Evolutionary conservation across 2,329 filamentous ascomycete genomes (phyloP).

Genomic region (Cercospora sojina): DNA sequence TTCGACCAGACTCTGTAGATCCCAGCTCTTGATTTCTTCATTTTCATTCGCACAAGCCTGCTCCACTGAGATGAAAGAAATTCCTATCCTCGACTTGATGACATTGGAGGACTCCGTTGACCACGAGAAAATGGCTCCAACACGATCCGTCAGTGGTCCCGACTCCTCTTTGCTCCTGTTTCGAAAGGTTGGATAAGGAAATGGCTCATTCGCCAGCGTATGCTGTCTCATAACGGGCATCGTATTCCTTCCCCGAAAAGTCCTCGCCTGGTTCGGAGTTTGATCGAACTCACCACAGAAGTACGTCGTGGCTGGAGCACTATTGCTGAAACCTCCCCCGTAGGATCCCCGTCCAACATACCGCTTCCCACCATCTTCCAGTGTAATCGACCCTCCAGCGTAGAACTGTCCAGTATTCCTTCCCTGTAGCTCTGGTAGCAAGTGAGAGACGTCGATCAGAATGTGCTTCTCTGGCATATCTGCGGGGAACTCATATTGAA

Average conservation of each 20-base stretch:
- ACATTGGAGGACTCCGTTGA: conserved; percentile 36
- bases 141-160: conserved; percentile 44
- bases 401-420: conserved; percentile 55
- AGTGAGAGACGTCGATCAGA: conserved; percentile 64
- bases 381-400: conserved; percentile 57
- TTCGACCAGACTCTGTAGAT: conserved; percentile 31
- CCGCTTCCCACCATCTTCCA: conserved; percentile 47
- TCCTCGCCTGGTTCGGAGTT: conserved; percentile 36
- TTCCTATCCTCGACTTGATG: conserved; percentile 58
- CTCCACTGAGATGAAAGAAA: conserved; percentile 64
- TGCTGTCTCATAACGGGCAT: conserved; percentile 29
- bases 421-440: conserved; percentile 52
- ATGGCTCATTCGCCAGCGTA: conserved; percentile 27
- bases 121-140: conserved; percentile 56
- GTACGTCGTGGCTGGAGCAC: conserved; percentile 59
- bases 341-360: conserved; percentile 62
- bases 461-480: conserved; percentile 45
- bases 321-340: conserved; percentile 62
- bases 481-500: conserved; percentile 59
- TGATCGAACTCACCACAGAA: conserved; percentile 62
- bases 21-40: conserved; percentile 52
- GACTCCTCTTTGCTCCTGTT: conserved; percentile 26
- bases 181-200: conserved; percentile 43
- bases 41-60: conserved; percentile 62
- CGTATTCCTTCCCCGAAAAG: conserved; percentile 38